Evolutionary conservation across 1,284 basidiomycete genomes (phyloP).

Genomic region (Taiwanofungus camphoratus): DNA sequence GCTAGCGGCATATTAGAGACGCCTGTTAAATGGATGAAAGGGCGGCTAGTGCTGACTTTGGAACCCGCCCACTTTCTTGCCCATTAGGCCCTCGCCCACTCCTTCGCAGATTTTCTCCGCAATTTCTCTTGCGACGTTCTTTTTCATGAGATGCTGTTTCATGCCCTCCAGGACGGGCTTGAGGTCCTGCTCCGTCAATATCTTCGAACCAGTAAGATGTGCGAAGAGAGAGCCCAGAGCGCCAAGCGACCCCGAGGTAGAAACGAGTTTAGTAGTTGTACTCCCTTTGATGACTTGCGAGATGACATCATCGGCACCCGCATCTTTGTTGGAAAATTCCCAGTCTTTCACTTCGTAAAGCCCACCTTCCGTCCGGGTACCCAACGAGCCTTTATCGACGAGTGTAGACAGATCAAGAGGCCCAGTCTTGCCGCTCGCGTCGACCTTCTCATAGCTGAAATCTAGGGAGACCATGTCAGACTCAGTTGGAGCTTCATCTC

Average conservation of each 20-base stretch:
- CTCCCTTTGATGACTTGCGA: constrained; percentile 45
- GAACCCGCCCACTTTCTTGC: constrained; percentile 86
- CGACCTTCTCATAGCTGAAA: constrained; percentile 59
- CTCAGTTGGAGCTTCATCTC: constrained; percentile 71
- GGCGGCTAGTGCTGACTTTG: constrained; percentile 51
- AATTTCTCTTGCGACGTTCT: constrained; percentile 97
- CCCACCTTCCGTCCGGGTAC: constrained; percentile 76
- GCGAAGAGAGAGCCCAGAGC: constrained; percentile 74
- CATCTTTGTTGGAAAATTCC: constrained; percentile 50
- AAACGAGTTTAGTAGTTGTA: constrained; percentile 29
- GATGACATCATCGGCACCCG: constrained; percentile 53
- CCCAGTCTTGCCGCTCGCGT: constrained; percentile 29
- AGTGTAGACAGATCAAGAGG: constrained; percentile 55
- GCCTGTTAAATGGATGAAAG: not conserved
- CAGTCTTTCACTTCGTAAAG: constrained; percentile 94
- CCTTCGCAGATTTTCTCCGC: constrained; percentile 92
- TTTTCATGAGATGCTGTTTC: constrained; percentile 97
- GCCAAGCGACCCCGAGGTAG: constrained; percentile 47
- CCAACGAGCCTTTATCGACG: constrained; percentile 76
- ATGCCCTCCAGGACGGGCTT: constrained; percentile 88
- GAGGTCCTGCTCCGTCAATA: constrained; percentile 79
- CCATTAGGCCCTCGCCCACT: constrained; percentile 84
- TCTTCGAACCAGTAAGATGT: constrained; percentile 79
- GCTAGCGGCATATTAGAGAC: constrained; percentile 36
- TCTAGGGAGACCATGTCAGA: constrained; percentile 88